Percentiles rank a stretch among this genome's conserved stretches.
Conservation (phyloP, 2,329 filamentous ascomycete genomes). For the Epichloe scottii region DNA sequence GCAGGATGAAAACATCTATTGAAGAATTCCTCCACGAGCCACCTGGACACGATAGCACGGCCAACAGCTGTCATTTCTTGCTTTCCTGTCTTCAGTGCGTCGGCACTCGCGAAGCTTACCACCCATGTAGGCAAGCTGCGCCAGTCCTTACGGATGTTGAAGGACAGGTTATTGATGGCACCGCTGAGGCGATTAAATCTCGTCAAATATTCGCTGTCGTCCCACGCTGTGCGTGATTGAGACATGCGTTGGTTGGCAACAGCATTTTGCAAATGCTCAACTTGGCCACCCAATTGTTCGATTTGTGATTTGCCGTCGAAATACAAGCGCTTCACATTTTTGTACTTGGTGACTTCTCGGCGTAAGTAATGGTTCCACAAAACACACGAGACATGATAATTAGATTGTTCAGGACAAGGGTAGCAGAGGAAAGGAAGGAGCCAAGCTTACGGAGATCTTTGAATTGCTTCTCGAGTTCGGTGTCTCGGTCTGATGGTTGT, state of each 20-base stretch:
- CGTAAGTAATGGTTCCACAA: constrained; percentile 7
- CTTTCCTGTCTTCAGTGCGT: constrained; percentile 75
- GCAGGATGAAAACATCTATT: constrained; percentile 86
- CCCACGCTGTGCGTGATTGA: constrained; percentile 83
- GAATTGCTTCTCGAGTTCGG: constrained; percentile 40
- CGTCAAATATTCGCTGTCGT: constrained; percentile 86
- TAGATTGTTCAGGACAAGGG: background rate
- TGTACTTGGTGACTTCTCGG: constrained; percentile 74
- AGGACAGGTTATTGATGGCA: constrained; percentile 86
- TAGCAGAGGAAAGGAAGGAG: background rate
- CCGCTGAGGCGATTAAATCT: constrained; percentile 86
- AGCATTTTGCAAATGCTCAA: constrained; percentile 94
- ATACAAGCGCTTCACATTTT: constrained; percentile 94
- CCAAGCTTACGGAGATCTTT: constrained; percentile 41
- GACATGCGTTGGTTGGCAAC: constrained; percentile 92
- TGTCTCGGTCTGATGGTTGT: constrained; percentile 35
- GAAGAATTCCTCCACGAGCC: constrained; percentile 85
- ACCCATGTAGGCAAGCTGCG: constrained; percentile 70
- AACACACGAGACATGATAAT: background rate
- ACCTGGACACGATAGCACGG: constrained; percentile 74
- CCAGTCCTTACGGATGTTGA: constrained; percentile 96
- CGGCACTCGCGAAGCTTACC: constrained; percentile 64
- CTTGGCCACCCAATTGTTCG: constrained; percentile 72
- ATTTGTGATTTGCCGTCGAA: constrained; percentile 93
- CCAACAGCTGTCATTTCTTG: constrained; percentile 98